Conservation (phyloP, 345 rosid species). For the Orychophragmus violaceus region DNA sequence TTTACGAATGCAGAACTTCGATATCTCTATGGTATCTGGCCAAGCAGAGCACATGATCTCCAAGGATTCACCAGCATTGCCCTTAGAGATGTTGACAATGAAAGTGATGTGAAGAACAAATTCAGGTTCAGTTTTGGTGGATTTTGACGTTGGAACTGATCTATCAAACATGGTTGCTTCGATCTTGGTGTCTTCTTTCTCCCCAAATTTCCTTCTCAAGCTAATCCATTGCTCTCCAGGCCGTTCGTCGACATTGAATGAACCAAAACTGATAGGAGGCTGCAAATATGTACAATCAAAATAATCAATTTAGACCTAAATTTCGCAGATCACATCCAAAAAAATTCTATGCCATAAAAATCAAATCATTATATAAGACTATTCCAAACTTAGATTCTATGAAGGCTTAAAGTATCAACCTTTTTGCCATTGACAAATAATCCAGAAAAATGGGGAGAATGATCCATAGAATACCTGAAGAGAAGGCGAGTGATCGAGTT, state of each 20-base stretch:
- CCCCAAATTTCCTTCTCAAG: constrained; percentile 52
- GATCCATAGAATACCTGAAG: constrained; percentile 11
- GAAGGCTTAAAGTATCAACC: constrained; percentile 1
- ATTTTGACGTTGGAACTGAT: constrained; percentile 40
- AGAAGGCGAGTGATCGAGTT: constrained; percentile 49
- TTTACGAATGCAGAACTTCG: constrained; percentile 44
- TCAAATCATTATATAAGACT: not conserved
- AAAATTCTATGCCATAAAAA: not conserved
- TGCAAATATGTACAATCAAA: constrained; percentile 31
- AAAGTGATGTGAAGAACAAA: constrained; percentile 60
- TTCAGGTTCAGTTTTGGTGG: constrained; percentile 29
- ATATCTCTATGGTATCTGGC: constrained; percentile 66
- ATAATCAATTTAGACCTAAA: not conserved
- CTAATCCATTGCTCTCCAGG: constrained; percentile 93
- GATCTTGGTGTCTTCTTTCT: constrained; percentile 60
- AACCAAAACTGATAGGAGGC: constrained; percentile 41
- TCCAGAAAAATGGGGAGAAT: no score
- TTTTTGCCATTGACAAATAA: not conserved
- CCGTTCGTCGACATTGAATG: constrained; percentile 54
- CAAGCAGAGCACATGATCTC: constrained; percentile 82
- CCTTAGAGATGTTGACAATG: constrained; percentile 60
- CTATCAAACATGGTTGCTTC: constrained; percentile 91
- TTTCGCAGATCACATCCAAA: not conserved
- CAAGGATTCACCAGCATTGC: constrained; percentile 39
- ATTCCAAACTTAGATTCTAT: not conserved